A percentile compares a stretch with the other conserved stretches of the same genome.
Conservation (phyloP, 441 rosid genomes). For the Pelargonium citronellum region DNA sequence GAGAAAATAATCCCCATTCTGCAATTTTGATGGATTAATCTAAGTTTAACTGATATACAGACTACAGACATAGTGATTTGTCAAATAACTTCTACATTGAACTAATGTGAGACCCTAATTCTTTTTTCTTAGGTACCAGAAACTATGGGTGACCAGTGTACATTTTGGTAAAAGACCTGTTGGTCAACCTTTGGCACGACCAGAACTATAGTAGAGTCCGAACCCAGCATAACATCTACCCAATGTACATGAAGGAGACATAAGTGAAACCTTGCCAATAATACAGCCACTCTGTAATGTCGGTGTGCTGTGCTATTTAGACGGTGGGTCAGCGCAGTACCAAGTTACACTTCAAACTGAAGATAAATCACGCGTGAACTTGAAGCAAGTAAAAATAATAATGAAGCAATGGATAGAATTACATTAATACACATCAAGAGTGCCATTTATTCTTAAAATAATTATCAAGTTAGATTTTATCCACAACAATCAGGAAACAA, state of each 20-base stretch:
- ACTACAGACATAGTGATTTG: background rate
- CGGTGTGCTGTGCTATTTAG: too few species aligned
- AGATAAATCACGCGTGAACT: too few species aligned
- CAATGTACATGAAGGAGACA: too few species aligned
- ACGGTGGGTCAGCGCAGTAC: too few species aligned
- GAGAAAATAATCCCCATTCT: background rate
- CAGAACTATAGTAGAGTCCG: background rate
- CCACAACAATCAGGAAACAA: background rate
- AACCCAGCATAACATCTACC: too few species aligned
- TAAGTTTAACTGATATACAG: background rate
- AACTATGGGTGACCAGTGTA: background rate
- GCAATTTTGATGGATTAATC: background rate
- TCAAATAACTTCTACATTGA: background rate
- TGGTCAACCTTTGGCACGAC: background rate
- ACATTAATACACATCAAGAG: background rate
- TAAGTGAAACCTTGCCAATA: too few species aligned
- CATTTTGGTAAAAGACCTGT: background rate
- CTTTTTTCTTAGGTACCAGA: background rate
- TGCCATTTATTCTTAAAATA: too few species aligned
- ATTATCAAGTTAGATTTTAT: background rate
- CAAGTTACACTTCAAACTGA: background rate
- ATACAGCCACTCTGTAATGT: too few species aligned
- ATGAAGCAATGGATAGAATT: too few species aligned
- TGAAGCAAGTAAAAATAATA: too few species aligned
- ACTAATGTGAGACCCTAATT: background rate